Base-by-base conservation (phyloP, 1,284 basidiomycete species). In the Tilletia walkeri region DNA sequence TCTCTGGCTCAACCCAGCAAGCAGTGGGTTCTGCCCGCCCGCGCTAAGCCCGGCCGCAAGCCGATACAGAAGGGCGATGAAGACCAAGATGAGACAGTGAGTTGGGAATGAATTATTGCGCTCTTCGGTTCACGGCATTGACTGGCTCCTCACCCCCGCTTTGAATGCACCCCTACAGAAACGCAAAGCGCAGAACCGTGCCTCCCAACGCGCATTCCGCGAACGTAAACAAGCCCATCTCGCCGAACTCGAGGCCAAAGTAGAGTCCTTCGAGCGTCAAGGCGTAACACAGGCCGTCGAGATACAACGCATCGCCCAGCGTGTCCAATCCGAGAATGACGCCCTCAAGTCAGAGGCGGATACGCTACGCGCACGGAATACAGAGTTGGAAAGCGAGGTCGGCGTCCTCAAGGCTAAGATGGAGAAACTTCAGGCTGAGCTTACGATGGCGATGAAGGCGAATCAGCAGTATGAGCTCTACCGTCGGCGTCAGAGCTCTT, bases 31-130 rank as follows among this genome's bases (percentile, higher is more conserved):
- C 74, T 83, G 0, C 82, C 82, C 9, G 76, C 77, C 16, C 75
- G 82, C 1, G 80, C 81, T 63, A 83, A 83, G 49, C 80, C 82
- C 0, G 82, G 82, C n/a, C 76, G 82, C 6, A 83, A 83, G 71
- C 82, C 81, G 1, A 78, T 76, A 34, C 30, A 63, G n/a, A 63
- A 63, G 36, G 59, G 59, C 9, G 59, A 63, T 16, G 78, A 76
- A 50, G 74, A 75, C 3, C 79, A 81, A 56, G 81, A 80, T 0
- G 74, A 78, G 24, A 83, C 82, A 9, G 69, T 75, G 63, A 69
- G 73, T 69, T 1, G 14, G 14, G 41, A 45, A 9, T 45, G 30
- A 2, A 41, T 5, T 1, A 48, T 53, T 20, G 47, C 56, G 1
- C 24, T 30, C 24, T 30, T 2, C 24, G 24, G 24, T 30, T 30